These are phyloP conservation scores for Metarhizium guizhouense DNA, from an alignment of 2,329 filamentous ascomycete genomes.

Conservation along the genomic window DNA sequence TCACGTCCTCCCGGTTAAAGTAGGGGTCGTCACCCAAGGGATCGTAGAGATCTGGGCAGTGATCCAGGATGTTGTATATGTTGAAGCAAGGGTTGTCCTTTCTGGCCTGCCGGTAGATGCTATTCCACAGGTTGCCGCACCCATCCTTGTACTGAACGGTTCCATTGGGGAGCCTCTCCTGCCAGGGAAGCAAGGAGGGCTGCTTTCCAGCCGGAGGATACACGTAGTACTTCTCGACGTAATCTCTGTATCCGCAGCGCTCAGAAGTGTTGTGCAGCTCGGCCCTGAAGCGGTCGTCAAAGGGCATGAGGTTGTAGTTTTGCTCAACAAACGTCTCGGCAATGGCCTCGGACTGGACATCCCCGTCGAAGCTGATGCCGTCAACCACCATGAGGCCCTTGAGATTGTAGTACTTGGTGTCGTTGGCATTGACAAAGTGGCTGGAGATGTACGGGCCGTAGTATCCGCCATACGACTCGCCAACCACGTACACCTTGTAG, in stretches of 20 bases:
- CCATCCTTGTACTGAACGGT: constrained; percentile 26
- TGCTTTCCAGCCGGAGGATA: constrained; percentile 60
- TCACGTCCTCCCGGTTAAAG: constrained; percentile 63
- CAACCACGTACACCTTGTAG: constrained; percentile 64
- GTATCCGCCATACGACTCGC: constrained; percentile 59
- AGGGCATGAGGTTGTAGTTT: constrained; percentile 49
- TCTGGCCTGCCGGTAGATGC: constrained; percentile 43
- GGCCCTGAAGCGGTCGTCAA: constrained; percentile 51
- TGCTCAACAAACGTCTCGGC: constrained; percentile 52
- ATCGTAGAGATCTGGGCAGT: constrained; percentile 63
- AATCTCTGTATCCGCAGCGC: constrained; percentile 54
- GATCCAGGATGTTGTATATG: constrained; percentile 63
- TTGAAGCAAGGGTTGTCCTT: constrained; percentile 70
- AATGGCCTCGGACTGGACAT: constrained; percentile 35
- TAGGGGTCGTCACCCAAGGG: constrained; percentile 65
- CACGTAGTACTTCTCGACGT: constrained; percentile 49
- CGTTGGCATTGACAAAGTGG: constrained; percentile 59
- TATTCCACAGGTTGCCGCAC: constrained; percentile 49
- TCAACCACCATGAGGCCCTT: constrained; percentile 66
- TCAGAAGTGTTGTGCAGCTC: constrained; percentile 42
- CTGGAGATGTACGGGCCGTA: constrained; percentile 66
- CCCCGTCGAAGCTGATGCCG: constrained; percentile 49
- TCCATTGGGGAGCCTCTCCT: constrained; percentile 17
- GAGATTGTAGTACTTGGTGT: constrained; percentile 59
- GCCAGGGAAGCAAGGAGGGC: constrained; percentile 38